Conservation (phyloP, 169 alveolate species). For the Perkinsus olseni region DNA sequence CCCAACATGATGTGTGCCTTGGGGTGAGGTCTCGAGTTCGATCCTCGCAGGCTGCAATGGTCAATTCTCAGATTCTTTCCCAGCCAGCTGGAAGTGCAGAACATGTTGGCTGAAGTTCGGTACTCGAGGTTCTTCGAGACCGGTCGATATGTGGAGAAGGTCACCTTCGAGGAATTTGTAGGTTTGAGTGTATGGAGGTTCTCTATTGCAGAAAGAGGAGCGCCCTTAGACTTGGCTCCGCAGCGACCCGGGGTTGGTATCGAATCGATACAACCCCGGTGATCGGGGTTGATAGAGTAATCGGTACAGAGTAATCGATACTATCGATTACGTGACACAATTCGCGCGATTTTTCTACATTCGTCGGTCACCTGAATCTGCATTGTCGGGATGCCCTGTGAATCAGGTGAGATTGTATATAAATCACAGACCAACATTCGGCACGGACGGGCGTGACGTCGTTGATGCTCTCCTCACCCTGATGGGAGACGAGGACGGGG, state of each 20-base stretch:
- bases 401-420: neutral
- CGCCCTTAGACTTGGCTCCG: too few relatives aligned
- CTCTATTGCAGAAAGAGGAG: too few relatives aligned
- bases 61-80: slow-evolving; percentile 50
- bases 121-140: slow-evolving; percentile 53
- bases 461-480: neutral
- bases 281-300: too few relatives aligned
- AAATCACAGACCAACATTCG: neutral
- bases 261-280: too few relatives aligned
- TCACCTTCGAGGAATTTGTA: slow-evolving; percentile 38
- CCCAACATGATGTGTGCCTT: slow-evolving; percentile 77
- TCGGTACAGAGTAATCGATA: too few relatives aligned
- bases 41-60: neutral
- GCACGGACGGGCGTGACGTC: neutral
- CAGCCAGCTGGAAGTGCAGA: slow-evolving; percentile 69
- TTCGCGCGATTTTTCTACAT: too few relatives aligned
- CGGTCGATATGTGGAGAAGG: slow-evolving; percentile 46
- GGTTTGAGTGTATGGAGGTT: neutral
- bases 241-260: too few relatives aligned
- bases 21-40: slow-evolving; percentile 43
- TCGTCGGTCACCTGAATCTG: neutral
- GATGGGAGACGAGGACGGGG: neutral
- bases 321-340: too few relatives aligned
- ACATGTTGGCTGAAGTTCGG: slow-evolving; percentile 68
- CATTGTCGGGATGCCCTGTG: neutral